Base-by-base conservation (phyloP, 164 flowering plant species). In the Chimonanthus praecox region DNA sequence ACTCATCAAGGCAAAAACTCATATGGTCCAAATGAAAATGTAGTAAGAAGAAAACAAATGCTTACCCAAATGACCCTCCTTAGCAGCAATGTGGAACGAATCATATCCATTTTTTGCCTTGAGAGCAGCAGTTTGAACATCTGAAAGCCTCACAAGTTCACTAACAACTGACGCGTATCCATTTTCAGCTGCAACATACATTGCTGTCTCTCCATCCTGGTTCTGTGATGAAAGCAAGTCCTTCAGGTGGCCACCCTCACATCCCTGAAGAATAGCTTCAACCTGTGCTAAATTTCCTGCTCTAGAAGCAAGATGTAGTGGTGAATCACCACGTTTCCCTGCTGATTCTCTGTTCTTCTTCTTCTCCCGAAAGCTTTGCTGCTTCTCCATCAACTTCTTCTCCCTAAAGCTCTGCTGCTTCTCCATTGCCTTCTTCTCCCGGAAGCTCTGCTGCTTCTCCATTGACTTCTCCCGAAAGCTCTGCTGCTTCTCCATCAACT, bases 81-180 rank as follows among this genome's bases (percentile, higher is more conserved):
- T 95, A n/a, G 98, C 92, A 13, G 99, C 98, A 49, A 93, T 79
- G 85, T 95, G 99, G 74, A 95, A 90, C 3, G 98, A 79, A 79
- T 95, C 99, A 73, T 65, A 88, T 11, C 97, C 91, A 73, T 89
- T 93, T 64, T 79, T 88, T 16, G 98, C 94, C 2, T 83, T 77
- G 20, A 89, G 78, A 43, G 89, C 84, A 0, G 97, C 94, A 69
- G 83, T 80, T 75, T 88, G 82, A 67, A 87, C 84, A 71, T 95
- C 94, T 60, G 78, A 79, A 80, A 84, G 73, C 71, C 86, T 90
- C 88, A 95, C 76, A 51, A 95, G 77, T 84, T 90, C 92, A 4
- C 51, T 76, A 51, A 90, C 94, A 33, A 91, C 83, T 1, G 45
- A 20, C 6, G 80, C 80, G 68, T 92, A 90, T 58, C 97, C 98